Evolutionary conservation across 2,329 filamentous ascomycete genomes (phyloP), one percentile per base, ranked within the genome.

Genomic region (Trematosphaeria pertusa): DNA sequence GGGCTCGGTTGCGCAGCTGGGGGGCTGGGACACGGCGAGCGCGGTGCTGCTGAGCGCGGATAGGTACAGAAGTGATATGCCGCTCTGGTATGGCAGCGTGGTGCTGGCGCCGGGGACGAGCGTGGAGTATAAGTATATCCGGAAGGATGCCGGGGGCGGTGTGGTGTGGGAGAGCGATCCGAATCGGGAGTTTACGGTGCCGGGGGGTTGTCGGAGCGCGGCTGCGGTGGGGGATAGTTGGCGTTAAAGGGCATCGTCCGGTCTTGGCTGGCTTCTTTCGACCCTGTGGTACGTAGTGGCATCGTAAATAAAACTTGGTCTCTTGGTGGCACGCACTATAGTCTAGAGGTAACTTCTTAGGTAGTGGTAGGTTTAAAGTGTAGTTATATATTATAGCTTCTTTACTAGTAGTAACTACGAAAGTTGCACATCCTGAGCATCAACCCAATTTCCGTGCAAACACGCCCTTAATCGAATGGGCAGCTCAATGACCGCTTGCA

Each of bases 121-220:
- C 0, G 64, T 78, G 14, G 65, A 54, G 44, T 81, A 80, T 55
- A 72, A 72, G 55, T 81, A 78, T 54, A 71, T 75, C 6, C 61
- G 75, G 5, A 69, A 75, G 61, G 67, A 77, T 54, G 64, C 75
- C 42, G 74, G 73, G 49, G 70, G 69, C 1, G 70, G 73, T 50
- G 72, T 72, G 20, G 69, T 77, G 10, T 78, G 74, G 62, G 78
- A 81, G 70, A 70, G 65, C 22, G 60, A 60, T 9, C 61, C 62
- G 3, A 79, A 79, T 53, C 58, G 77, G 19, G 73, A 69, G 3
- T 59, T 76, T 6, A 67, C 65, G 24, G 24, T 28, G 24, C 24
- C 24, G 8, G 8, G 12, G 24, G 34, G n/a, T 26, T 32, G 7
- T 22, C 39, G 33, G 6, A 4, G 5, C 33, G 26, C 19, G 12